Percentiles rank a stretch among this genome's conserved stretches.
Evolutionary conservation across 1,139 yeast genomes (phyloP).

Genomic region (Zygoascus sp.): DNA sequence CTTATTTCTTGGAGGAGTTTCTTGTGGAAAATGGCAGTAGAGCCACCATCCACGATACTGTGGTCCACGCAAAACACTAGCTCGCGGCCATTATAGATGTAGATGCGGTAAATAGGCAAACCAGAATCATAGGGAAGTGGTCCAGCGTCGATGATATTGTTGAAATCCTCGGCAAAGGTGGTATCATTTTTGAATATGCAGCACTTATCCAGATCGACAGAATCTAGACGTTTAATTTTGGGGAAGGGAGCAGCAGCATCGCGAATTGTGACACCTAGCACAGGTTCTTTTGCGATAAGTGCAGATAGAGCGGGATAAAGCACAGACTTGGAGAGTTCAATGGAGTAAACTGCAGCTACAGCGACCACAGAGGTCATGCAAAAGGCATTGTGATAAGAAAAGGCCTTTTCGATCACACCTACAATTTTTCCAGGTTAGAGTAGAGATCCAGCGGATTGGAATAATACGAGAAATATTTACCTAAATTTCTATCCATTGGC

Average conservation of each 20-base stretch:
- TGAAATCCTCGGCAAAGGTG: conserved; percentile 10
- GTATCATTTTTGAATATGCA: conserved; percentile 13
- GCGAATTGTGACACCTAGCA: conserved; percentile 14
- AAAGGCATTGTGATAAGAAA: conserved; percentile 15
- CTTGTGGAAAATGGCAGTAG: conserved; percentile 22
- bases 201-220: conserved; percentile 14
- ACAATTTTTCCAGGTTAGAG: too few relatives aligned
- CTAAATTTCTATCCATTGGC: neutral
- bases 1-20: conserved; percentile 16
- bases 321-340: conserved; percentile 9
- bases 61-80: conserved; percentile 24
- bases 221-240: conserved; percentile 8
- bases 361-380: conserved; percentile 18
- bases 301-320: conserved; percentile 16
- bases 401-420: conserved; percentile 8
- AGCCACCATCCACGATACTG: conserved; percentile 21
- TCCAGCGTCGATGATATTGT: conserved; percentile 23
- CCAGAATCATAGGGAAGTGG: conserved; percentile 14
- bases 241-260: conserved; percentile 9
- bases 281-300: conserved; percentile 13
- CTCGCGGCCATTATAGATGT: conserved; percentile 14
- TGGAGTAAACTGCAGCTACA: conserved; percentile 16
- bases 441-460: too few relatives aligned
- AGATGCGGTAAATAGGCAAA: conserved; percentile 21
- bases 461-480: neutral